Percentiles rank a stretch among this genome's conserved stretches.
Conservation (phyloP, 805 yeast species). For the Zygosaccharomyces bailii region DNA sequence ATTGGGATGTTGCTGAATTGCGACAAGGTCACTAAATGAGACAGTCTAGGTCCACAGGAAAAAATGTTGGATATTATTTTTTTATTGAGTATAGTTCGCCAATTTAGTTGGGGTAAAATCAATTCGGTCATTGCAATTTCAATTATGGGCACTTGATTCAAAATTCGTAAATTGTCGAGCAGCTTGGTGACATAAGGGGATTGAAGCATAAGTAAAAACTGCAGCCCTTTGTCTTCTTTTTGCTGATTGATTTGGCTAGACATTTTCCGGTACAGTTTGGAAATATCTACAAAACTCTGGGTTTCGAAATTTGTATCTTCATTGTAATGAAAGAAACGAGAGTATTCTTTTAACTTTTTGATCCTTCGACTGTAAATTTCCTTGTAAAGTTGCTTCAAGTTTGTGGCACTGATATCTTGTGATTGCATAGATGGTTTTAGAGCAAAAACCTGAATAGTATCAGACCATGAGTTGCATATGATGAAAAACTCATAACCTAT, state of each 20-base stretch:
- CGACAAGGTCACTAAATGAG: slow-evolving; percentile 60
- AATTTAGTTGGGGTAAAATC: slow-evolving; percentile 68
- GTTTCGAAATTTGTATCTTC: slow-evolving; percentile 52
- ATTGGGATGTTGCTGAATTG: slow-evolving; percentile 78
- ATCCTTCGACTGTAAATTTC: slow-evolving; percentile 50
- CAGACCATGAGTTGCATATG: slow-evolving; percentile 62
- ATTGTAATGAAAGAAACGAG: slow-evolving; percentile 51
- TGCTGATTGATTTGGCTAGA: slow-evolving; percentile 52
- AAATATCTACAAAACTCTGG: slow-evolving; percentile 50
- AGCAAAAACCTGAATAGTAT: slow-evolving; percentile 48
- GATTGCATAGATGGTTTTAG: slow-evolving; percentile 69
- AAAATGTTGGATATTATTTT: slow-evolving; percentile 68
- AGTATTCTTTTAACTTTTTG: slow-evolving; percentile 41
- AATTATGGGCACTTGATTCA: slow-evolving; percentile 59
- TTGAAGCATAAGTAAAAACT: slow-evolving; percentile 64
- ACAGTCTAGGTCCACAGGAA: slow-evolving; percentile 69
- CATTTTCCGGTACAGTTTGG: slow-evolving; percentile 56
- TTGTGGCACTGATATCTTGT: slow-evolving; percentile 37
- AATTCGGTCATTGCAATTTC: slow-evolving; percentile 57
- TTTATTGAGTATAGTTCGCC: slow-evolving; percentile 69
- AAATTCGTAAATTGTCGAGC: slow-evolving; percentile 42
- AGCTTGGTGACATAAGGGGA: slow-evolving; percentile 58
- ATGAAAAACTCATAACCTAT: slow-evolving; percentile 69
- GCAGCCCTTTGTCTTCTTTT: slow-evolving; percentile 64
- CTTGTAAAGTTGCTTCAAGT: slow-evolving; percentile 49